Conservation (phyloP, 73 alveolate species). For the Uronychia binucleata region DNA sequence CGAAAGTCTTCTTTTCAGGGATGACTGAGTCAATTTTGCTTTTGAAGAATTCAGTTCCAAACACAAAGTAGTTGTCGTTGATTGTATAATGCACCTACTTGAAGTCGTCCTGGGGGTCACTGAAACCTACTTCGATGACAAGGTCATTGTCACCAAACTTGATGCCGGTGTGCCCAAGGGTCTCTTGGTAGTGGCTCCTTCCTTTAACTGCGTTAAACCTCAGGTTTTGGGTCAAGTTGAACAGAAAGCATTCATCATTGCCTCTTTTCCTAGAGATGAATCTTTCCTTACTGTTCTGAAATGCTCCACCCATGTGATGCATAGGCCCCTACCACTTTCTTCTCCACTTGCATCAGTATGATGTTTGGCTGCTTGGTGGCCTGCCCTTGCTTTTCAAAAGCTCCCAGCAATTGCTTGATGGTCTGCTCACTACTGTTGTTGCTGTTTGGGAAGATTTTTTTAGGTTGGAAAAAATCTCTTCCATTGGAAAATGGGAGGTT, state of each 20-base stretch:
- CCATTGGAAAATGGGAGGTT: constrained; percentile 38
- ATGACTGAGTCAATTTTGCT: constrained; percentile 36
- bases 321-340: constrained; percentile 64
- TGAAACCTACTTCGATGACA: constrained; percentile 8
- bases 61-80: constrained; percentile 33
- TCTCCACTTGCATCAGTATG: constrained; percentile 36
- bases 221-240: constrained; percentile 42
- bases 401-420: constrained; percentile 47
- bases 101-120: constrained; percentile 13
- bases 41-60: constrained; percentile 37
- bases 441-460: constrained; percentile 29
- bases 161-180: constrained; percentile 22
- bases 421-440: constrained; percentile 16
- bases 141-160: constrained; percentile 51
- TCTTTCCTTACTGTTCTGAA: constrained; percentile 21
- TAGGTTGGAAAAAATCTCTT: constrained; percentile 25
- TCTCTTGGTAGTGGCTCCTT: constrained; percentile 28
- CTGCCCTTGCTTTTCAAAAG: constrained; percentile 49
- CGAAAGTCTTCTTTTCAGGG: constrained; percentile 38
- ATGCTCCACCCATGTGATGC: constrained; percentile 65
- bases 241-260: constrained; percentile 48
- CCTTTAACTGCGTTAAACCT: constrained; percentile 52
- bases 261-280: constrained; percentile 24
- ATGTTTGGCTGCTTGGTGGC: constrained; percentile 40
- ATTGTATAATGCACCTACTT: constrained; percentile 13